phyloP scores from a whole-genome alignment of 805 yeast genomes.

The Teunomyces pallodes region DNA sequence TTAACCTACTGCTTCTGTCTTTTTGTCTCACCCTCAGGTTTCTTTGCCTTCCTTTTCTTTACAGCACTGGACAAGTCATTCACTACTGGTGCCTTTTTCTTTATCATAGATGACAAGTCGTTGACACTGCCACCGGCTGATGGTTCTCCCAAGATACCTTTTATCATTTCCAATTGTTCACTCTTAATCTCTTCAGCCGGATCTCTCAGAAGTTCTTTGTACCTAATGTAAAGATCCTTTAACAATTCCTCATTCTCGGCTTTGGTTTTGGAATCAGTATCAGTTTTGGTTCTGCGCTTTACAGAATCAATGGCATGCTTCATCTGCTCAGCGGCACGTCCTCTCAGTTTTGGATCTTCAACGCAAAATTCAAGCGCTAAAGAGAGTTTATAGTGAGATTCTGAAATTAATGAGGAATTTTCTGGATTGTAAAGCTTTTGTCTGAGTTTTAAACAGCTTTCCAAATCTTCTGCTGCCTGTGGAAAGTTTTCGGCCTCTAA shows the following conservation, averaged over 20 bases:
- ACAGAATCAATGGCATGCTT: conserved; percentile 47
- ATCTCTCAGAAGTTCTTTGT: conserved; percentile 52
- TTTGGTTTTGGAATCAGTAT: conserved; percentile 39
- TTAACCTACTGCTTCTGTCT: not conserved
- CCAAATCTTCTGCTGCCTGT: conserved; percentile 73
- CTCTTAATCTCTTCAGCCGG: conserved; percentile 48
- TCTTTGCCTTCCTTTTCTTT: conserved; percentile 41
- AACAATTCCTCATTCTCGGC: conserved; percentile 47
- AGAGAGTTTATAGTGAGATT: conserved; percentile 77
- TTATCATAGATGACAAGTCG: conserved; percentile 62
- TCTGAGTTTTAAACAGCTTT: conserved; percentile 54
- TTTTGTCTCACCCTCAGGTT: not conserved
- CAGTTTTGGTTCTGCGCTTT: conserved; percentile 40
- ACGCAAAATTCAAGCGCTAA: conserved; percentile 71
- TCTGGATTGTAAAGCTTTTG: conserved; percentile 46
- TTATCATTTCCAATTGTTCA: conserved; percentile 52
- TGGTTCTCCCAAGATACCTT: conserved; percentile 56
- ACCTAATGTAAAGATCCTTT: conserved; percentile 54
- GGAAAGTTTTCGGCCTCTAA: conserved; percentile 84
- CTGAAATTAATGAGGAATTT: conserved; percentile 62
- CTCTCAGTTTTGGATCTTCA: conserved; percentile 47
- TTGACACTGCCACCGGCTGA: conserved; percentile 38
- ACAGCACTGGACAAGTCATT: conserved; percentile 37
- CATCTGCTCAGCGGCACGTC: conserved; percentile 54
- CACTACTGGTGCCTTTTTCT: conserved; percentile 38